Base-by-base conservation (phyloP, 345 rosid genomes). In the Gossypium turneri region DNA sequence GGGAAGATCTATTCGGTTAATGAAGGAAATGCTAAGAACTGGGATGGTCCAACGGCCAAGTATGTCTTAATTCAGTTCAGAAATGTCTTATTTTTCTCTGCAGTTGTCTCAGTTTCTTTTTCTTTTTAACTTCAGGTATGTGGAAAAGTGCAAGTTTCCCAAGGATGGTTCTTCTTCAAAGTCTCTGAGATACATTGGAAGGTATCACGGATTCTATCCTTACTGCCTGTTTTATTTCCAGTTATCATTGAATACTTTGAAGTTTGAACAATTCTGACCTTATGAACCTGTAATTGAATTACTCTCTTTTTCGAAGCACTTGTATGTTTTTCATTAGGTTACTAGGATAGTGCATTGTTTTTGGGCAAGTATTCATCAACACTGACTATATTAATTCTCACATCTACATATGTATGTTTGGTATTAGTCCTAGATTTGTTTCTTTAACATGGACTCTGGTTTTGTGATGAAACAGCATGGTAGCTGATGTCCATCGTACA, bases 401-500 rank as follows among this genome's bases (percentile, higher is more conserved):
- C 12, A 27, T 43, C 58, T 24, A 5, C 48, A 5, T 45, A 22
- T 48, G 16, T 60, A 44, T 56, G 43, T 34, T 43, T 38, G n/a
- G n/a, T 55, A 15, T 22, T n/a, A 34, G 27, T 45, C 17, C 38
- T 71, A 67, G 48, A 53, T 63, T 64, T 76, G 10, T 64, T 51
- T 69, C 60, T 51, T 17, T 17, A 29, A 10, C 10, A 17, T 5
- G 73, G 41, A 17, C 22, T 50, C 29, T 7, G 45, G 27, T 67
- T 25, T 51, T 72, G 20, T 76, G 56, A n/a, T 74, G 48, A 73
- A 66, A 4, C 86, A 93, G 98, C 85, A 95, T 95, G 99, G 99
- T 95, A 53, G 99, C 99, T 0, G 99, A 95, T 84, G 97, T 95
- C 77, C 99, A 93, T 81, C 97, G 98, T 72, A 95, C 98, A 3